Conservation (phyloP, 441 rosid genomes). For the Pelargonium cotyledonis region DNA sequence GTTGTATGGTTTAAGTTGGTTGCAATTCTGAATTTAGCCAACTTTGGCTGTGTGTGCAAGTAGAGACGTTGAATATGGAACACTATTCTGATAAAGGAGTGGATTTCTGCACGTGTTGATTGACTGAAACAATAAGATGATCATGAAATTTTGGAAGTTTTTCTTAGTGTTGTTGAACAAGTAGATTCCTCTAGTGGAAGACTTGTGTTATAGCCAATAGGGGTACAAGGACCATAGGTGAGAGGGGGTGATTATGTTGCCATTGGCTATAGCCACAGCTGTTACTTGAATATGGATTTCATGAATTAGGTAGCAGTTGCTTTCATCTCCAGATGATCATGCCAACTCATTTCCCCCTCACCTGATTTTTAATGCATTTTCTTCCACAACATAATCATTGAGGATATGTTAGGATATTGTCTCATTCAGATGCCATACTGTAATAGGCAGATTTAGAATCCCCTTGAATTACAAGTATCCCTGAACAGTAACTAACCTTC, state of each 20-base stretch:
- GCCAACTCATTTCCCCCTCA: background rate
- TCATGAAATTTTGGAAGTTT: background rate
- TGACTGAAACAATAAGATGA: background rate
- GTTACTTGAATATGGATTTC: background rate
- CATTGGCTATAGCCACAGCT: background rate
- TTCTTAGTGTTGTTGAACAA: background rate
- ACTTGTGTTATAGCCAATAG: no score
- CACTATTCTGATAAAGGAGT: background rate
- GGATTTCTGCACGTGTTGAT: background rate
- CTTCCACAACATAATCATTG: background rate
- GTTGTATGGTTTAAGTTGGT: background rate
- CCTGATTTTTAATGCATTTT: background rate
- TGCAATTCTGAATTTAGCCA: background rate
- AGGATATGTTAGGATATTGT: constrained; percentile 1
- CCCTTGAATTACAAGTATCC: background rate
- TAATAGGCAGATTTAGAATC: background rate
- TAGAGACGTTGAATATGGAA: background rate
- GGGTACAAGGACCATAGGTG: no score
- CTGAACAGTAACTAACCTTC: background rate
- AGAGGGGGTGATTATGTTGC: background rate
- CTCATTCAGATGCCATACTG: background rate
- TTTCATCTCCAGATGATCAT: background rate
- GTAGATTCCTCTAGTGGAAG: background rate
- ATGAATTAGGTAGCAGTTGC: background rate
- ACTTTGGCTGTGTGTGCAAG: background rate